A percentile compares a stretch with the other conserved stretches of the same genome.
phyloP scores from a whole-genome alignment of 1,284 basidiomycete species.

The Moesziomyces globuligerus region DNA sequence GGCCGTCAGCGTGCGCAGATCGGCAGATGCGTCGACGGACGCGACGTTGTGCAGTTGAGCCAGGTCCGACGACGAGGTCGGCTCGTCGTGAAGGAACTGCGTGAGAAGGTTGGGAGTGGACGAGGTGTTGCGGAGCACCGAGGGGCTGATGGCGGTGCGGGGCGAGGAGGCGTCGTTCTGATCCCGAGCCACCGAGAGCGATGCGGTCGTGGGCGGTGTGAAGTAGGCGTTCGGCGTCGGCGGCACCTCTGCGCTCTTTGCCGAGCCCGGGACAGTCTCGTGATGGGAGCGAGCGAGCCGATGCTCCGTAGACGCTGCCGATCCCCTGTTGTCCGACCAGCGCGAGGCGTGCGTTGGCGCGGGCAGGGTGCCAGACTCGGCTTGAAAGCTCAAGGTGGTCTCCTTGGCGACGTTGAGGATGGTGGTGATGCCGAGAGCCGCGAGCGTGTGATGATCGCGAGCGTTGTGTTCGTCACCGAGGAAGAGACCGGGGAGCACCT shows the following conservation, averaged over 20 bases:
- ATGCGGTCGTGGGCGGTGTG: conserved; percentile 39
- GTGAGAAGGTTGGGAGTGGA: conserved; percentile 59
- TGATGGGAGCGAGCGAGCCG: conserved; percentile 1
- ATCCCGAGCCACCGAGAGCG: conserved; percentile 1
- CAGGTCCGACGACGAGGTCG: conserved; percentile 4
- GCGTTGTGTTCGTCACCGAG: conserved; percentile 94
- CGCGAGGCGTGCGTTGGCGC: too few species aligned
- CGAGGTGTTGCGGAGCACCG: conserved; percentile 50
- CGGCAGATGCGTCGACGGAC: conserved; percentile 3
- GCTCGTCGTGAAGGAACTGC: conserved; percentile 23
- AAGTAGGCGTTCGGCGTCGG: conserved; percentile 33
- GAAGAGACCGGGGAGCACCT: conserved; percentile 89
- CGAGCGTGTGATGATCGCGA: conserved; percentile 77
- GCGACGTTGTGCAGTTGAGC: neutral
- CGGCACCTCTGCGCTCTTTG: conserved; percentile 4
- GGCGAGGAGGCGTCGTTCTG: conserved; percentile 19
- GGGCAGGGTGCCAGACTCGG: neutral
- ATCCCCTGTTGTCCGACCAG: too few species aligned
- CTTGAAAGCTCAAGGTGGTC: conserved; percentile 49
- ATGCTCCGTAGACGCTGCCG: neutral
- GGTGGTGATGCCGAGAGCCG: conserved; percentile 79
- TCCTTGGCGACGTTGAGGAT: conserved; percentile 92
- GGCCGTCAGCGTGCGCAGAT: conserved; percentile 29
- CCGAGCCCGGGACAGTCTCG: neutral
- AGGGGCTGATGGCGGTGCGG: conserved; percentile 28